Base-by-base conservation (phyloP, 2,329 filamentous ascomycete genomes). In the Ophiostoma quercus region DNA sequence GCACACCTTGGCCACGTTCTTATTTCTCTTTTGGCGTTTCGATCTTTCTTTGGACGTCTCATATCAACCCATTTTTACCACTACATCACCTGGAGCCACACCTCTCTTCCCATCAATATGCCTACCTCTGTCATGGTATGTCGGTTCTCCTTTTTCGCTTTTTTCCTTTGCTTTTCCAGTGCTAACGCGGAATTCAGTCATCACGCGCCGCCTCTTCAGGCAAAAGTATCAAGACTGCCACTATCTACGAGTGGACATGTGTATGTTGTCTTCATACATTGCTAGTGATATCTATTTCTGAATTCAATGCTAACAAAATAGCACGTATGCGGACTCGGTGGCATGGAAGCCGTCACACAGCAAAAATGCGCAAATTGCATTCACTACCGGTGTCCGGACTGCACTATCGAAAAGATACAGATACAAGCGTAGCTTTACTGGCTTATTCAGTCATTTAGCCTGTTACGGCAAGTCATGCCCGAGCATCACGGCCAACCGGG, bases 291-390 rank as follows among this genome's bases (percentile, higher is more conserved):
- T 5, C 51, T 4, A 4, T 12, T 57, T 8, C 5, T 34, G 34
- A 57, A 51, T 57, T 16, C 11, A 1, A n/a, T 29, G 25, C 63
- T 66, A 66, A 66, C 63, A 22, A 9, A 8, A 25, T 25, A 66
- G 63, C 63, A 66, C 37, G 12, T 66, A 2, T 66, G 63, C 63
- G 63, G 37, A 16, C 63, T 66, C 8, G n/a, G 8, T 22, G 34
- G 34, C 19, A 39, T 66, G 63, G 34, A 66, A 3, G 63, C 63
- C 37, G 63, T 66, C 63, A 66, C 63, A 14, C 34, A 66, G n/a
- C 63, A 66, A 22, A 66, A 66, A 43, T 66, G 63, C 37, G 34
- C 34, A 66, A 66, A 66, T 22, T 66, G 63, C 63, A 66, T 25
- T 7, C 63, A 66, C 6, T 41, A 66, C 37, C 63, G 63, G 32